phyloP scores from a whole-genome alignment of 1,139 yeast species.

The Diutina sp. region DNA sequence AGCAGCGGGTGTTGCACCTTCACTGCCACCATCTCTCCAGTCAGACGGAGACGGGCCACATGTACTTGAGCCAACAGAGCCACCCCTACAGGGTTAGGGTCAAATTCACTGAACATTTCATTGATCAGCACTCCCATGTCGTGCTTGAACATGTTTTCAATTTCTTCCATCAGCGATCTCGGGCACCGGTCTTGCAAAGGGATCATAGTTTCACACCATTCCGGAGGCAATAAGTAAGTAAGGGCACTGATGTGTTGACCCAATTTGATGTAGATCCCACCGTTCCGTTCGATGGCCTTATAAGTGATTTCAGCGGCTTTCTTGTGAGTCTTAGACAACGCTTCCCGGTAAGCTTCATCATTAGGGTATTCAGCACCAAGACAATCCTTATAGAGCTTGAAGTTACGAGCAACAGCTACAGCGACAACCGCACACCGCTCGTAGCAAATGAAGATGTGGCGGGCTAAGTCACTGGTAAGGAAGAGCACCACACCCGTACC shows the following conservation, averaged over 20 bases:
- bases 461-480: conserved; percentile 20
- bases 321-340: conserved; percentile 46
- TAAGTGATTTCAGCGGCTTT: conserved; percentile 72
- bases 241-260: conserved; percentile 93
- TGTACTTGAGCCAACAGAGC: conserved; percentile 97
- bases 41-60: conserved; percentile 45
- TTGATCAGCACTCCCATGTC: conserved; percentile 56
- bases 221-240: conserved; percentile 79
- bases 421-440: conserved; percentile 54
- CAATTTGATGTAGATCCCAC: conserved; percentile 84
- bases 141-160: conserved; percentile 45
- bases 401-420: conserved; percentile 50
- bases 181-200: conserved; percentile 93
- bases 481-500: conserved; percentile 16
- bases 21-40: conserved; percentile 76
- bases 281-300: conserved; percentile 69
- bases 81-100: conserved; percentile 75
- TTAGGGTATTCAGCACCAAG: conserved; percentile 33
- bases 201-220: conserved; percentile 93
- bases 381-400: conserved; percentile 47
- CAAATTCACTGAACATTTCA: conserved; percentile 59
- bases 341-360: conserved; percentile 37
- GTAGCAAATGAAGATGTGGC: conserved; percentile 24
- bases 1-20: conserved; percentile 90
- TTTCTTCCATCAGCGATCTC: conserved; percentile 56